Evolutionary conservation across 257 asterid species (phyloP).

Genomic region (Ilex aquifolium): DNA sequence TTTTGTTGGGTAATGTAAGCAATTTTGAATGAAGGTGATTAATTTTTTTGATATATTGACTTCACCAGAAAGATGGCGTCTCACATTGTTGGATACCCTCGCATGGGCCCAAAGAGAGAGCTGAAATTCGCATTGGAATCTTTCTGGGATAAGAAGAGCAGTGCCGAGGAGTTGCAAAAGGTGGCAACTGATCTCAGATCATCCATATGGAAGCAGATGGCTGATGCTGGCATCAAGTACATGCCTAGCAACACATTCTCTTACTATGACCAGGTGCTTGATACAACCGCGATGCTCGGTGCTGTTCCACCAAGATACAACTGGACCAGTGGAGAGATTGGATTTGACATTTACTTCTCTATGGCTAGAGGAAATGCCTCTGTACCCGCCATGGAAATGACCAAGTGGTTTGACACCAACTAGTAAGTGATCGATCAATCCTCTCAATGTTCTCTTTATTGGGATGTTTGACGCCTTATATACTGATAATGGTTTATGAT

Average conservation of each 20-base stretch:
- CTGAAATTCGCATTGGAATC: slow-evolving; percentile 54
- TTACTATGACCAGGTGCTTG: slow-evolving; percentile 49
- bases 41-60: background rate
- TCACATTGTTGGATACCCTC: slow-evolving; percentile 58
- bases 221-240: slow-evolving; percentile 47
- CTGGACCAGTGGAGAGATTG: slow-evolving; percentile 51
- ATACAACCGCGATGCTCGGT: slow-evolving; percentile 52
- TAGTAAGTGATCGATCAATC: slow-evolving; percentile 24
- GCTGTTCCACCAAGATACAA: slow-evolving; percentile 52
- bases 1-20: too few relatives aligned
- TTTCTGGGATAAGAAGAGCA: slow-evolving; percentile 55
- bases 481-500: background rate
- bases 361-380: slow-evolving; percentile 62
- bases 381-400: slow-evolving; percentile 50
- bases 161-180: slow-evolving; percentile 47
- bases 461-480: background rate
- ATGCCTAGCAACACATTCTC: slow-evolving; percentile 56
- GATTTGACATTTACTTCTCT: slow-evolving; percentile 40
- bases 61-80: slow-evolving; percentile 47
- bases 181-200: slow-evolving; percentile 45
- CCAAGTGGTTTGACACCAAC: slow-evolving; percentile 55
- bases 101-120: slow-evolving; percentile 61
- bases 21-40: slow-evolving; percentile 1
- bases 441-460: background rate
- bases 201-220: slow-evolving; percentile 60